Base-by-base conservation (phyloP, 2,329 filamentous ascomycete species). In the Elsinoe fawcettii region DNA sequence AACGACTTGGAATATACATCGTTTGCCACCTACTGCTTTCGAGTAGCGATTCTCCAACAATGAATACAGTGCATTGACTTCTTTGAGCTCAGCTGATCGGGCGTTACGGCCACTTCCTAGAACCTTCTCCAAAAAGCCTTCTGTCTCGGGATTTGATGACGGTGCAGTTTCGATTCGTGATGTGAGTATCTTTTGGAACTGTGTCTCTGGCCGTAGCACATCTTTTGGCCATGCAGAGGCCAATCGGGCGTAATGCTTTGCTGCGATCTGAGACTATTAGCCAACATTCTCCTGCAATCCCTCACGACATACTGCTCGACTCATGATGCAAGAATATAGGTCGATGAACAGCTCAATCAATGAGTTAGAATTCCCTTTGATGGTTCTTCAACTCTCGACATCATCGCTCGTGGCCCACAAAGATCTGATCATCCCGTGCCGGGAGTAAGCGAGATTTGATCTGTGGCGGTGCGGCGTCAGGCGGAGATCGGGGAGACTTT, bases 31-130 rank as follows among this genome's bases (percentile, higher is more conserved):
- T 59, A 70, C 69, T 61, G 66, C 68, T 58, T 76, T 78, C 47
- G 69, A 71, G 63, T 82, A 84, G 51, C 79, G 71, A 65, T 85
- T 76, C 62, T 83, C 80, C 2, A 85, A 70, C n/a, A 85, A 70
- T 2, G 79, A 76, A 60, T 80, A 82, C 1, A 85, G 74, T 3
- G 80, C 81, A 63, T 83, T 84, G 56, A 82, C 68, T 63, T 80
- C 74, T 30, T 67, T 67, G 30, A 72, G 64, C 60, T 80, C 77
- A 14, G 44, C 51, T 18, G 46, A 23, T 27, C 54, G 27, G 5
- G 54, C n/a, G 20, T 20, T n/a, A 7, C 20, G 39, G 9, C 18
- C 20, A n/a, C 41, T 2, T 6, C 54, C 59, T 34, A 34, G 57
- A 39, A 49, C 44, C 36, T 46, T 64, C 47, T 37, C 61, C 58